Evolutionary conservation across 805 yeast species (phyloP).

Genomic region (Starmerella apicola): DNA sequence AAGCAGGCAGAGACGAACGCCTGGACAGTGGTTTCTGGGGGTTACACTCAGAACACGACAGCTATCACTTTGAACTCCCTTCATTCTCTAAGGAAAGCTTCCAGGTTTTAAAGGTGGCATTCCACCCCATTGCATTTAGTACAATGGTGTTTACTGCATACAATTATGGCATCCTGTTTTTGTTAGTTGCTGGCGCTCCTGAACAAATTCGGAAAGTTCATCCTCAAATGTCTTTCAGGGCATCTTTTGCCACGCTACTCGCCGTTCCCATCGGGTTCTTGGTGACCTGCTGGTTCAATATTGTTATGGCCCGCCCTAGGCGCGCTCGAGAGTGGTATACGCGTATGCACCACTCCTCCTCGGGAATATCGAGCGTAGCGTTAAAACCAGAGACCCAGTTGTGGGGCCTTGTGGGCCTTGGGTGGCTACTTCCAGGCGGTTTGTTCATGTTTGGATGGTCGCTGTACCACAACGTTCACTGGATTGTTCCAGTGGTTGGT

Average conservation of each 20-base stretch:
- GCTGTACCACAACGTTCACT: slow-evolving; percentile 49
- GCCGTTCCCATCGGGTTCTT: slow-evolving; percentile 27
- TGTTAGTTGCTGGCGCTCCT: slow-evolving; percentile 30
- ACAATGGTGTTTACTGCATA: slow-evolving; percentile 33
- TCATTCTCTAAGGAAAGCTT: slow-evolving; percentile 47
- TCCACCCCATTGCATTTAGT: slow-evolving; percentile 34
- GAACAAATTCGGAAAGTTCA: slow-evolving; percentile 25
- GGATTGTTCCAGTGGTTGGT: slow-evolving; percentile 47
- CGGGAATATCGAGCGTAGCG: slow-evolving; percentile 28
- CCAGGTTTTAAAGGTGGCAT: slow-evolving; percentile 41
- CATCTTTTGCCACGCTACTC: slow-evolving; percentile 26
- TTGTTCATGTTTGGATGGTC: slow-evolving; percentile 83
- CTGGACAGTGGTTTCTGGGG: slow-evolving; percentile 65
- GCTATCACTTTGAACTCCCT: slow-evolving; percentile 51
- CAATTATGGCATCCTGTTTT: slow-evolving; percentile 34
- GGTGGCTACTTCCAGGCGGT: slow-evolving; percentile 57
- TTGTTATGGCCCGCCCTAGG: slow-evolving; percentile 15
- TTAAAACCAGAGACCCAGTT: slow-evolving; percentile 60
- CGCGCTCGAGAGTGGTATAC: not conserved
- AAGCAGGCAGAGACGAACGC: slow-evolving; percentile 53
- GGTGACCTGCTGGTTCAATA: slow-evolving; percentile 27
- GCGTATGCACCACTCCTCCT: slow-evolving; percentile 9
- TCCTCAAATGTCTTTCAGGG: slow-evolving; percentile 17
- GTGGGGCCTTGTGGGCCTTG: slow-evolving; percentile 62
- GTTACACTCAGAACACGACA: slow-evolving; percentile 87